Percentiles rank a stretch among this genome's conserved stretches.
These are phyloP conservation scores for Rhizopogon salebrosus DNA, from an alignment of 768 basidiomycete genomes.

Conservation along the genomic window DNA sequence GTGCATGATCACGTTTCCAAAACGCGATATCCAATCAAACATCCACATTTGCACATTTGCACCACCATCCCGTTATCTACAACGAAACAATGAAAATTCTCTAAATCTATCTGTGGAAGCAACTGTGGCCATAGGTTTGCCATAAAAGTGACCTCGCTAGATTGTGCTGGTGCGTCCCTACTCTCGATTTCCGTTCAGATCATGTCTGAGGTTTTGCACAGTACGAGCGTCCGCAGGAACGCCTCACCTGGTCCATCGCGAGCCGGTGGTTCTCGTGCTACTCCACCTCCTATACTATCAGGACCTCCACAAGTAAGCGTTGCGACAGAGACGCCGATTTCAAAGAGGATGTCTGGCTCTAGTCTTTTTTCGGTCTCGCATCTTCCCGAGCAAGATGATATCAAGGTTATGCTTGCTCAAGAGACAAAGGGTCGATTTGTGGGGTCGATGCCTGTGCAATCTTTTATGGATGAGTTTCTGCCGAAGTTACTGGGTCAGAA, in stretches of 20 bases:
- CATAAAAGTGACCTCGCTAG: not conserved
- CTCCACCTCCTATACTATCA: not conserved
- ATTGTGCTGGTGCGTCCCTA: not conserved
- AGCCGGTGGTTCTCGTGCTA: too few species aligned
- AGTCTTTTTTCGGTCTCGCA: not conserved
- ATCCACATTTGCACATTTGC: too few species aligned
- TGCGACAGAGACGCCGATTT: not conserved
- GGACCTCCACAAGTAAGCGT: too few species aligned
- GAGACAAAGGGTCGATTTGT: not conserved
- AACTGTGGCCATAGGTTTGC: not conserved
- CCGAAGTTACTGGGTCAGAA: not conserved
- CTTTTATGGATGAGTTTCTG: not conserved
- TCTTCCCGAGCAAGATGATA: not conserved
- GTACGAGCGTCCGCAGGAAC: too few species aligned
- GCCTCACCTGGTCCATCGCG: too few species aligned
- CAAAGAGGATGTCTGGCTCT: not conserved
- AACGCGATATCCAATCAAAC: too few species aligned
- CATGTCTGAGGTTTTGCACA: not conserved
- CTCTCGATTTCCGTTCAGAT: not conserved
- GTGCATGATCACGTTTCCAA: not conserved
- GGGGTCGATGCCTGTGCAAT: not conserved
- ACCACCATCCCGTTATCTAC: too few species aligned
- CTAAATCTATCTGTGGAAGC: not conserved
- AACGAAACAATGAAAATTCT: too few species aligned
- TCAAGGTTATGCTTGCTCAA: not conserved